These are phyloP conservation scores for Wallacemonas sp. DNA, from an alignment of 208 protist genomes.

Conservation along the genomic window DNA sequence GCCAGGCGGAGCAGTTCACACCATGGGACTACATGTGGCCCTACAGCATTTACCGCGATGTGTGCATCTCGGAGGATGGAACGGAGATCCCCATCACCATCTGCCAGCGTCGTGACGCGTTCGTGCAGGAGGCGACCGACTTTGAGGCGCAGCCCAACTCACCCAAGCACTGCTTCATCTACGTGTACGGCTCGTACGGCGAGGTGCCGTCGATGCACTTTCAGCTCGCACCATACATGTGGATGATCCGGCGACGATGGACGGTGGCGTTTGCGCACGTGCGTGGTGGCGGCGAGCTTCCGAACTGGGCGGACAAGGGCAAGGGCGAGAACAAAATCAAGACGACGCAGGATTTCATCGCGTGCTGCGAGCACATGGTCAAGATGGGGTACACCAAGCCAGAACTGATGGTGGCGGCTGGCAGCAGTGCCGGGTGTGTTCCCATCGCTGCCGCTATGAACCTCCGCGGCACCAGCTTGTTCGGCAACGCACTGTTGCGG, in stretches of 20 bases:
- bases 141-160: slow-evolving; percentile 86
- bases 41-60: slow-evolving; percentile 90
- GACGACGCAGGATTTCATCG: slow-evolving; percentile 91
- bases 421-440: slow-evolving; percentile 92
- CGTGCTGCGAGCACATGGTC: slow-evolving; percentile 92
- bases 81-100: slow-evolving; percentile 91
- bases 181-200: slow-evolving; percentile 91
- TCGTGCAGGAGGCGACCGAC: slow-evolving; percentile 89
- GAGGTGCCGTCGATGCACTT: slow-evolving; percentile 93
- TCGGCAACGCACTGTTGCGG: slow-evolving; percentile 81
- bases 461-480: slow-evolving; percentile 84
- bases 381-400: slow-evolving; percentile 84
- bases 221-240: slow-evolving; percentile 93
- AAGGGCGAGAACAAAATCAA: slow-evolving; percentile 87
- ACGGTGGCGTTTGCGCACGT: slow-evolving; percentile 92
- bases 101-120: slow-evolving; percentile 84
- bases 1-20: slow-evolving; percentile 90
- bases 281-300: slow-evolving; percentile 92
- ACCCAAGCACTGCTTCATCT: slow-evolving; percentile 90
- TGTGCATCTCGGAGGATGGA: slow-evolving; percentile 81
- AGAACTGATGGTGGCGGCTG: slow-evolving; percentile 87
- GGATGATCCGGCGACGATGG: slow-evolving; percentile 90
- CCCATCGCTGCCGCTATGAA: slow-evolving; percentile 94
- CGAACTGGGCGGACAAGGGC: slow-evolving; percentile 79
- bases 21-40: slow-evolving; percentile 95